Evolutionary conservation across 805 yeast species (phyloP).

Genomic region (Yarrowia yakushimensis): DNA sequence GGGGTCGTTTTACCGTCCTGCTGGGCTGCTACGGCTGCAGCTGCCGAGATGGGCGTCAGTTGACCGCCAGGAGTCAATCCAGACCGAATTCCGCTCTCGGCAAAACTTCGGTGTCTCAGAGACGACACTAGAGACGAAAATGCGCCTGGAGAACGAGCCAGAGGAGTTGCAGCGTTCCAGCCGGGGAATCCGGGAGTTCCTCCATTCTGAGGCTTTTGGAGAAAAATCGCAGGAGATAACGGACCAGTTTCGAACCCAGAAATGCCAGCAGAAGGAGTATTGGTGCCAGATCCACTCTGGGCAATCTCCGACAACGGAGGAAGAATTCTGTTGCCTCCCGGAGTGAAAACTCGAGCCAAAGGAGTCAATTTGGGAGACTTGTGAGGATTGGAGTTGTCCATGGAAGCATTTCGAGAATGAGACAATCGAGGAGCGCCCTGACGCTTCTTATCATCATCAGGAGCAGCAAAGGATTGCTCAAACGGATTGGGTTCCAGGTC

Average conservation of each 20-base stretch:
- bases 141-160: conserved; percentile 1
- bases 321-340: conserved; percentile 33
- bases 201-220: conserved; percentile 36
- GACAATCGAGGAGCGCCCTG: neutral
- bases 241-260: conserved; percentile 37
- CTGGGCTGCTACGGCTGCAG: conserved; percentile 11
- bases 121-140: conserved; percentile 15
- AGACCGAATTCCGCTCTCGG: conserved; percentile 66
- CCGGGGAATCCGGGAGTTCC: conserved; percentile 7
- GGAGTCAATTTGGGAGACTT: conserved; percentile 25
- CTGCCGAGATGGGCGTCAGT: conserved; percentile 13
- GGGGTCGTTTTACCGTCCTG: conserved; percentile 11
- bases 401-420: neutral
- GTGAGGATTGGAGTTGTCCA: neutral
- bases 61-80: conserved; percentile 43
- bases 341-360: conserved; percentile 26
- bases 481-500: conserved; percentile 93
- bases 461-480: conserved; percentile 87
- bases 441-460: conserved; percentile 30
- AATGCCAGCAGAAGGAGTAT: conserved; percentile 3
- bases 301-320: conserved; percentile 34
- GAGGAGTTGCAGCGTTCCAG: neutral
- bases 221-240: conserved; percentile 39
- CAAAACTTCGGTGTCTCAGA: conserved; percentile 51
- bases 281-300: neutral